These are phyloP conservation scores for Mycena galopus DNA, from an alignment of 768 basidiomycete species.

Conservation along the genomic window DNA sequence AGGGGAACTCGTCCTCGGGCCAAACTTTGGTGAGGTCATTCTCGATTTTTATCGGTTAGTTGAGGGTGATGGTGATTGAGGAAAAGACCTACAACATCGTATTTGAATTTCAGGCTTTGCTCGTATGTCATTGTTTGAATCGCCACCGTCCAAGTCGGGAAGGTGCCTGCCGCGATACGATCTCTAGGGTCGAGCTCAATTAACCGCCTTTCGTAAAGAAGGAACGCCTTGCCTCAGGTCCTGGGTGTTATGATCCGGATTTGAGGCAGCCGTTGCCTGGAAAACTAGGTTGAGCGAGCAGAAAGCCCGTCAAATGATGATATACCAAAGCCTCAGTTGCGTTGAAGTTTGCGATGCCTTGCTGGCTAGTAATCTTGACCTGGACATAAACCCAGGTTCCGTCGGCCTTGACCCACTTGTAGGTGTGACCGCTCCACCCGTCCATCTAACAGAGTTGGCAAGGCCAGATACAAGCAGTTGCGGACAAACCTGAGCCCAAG, in stretches of 20 bases:
- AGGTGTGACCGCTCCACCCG: constrained; percentile 36
- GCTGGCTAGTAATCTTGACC: constrained; percentile 22
- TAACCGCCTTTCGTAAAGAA: neutral
- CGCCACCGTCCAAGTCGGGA: constrained; percentile 30
- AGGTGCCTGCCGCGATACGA: constrained; percentile 25
- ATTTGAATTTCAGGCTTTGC: constrained; percentile 25
- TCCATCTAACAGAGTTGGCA: constrained; percentile 23
- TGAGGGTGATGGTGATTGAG: neutral
- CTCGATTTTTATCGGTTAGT: constrained; percentile 1
- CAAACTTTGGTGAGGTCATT: constrained; percentile 35
- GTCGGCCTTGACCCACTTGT: constrained; percentile 28
- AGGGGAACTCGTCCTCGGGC: constrained; percentile 32
- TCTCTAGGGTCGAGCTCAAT: constrained; percentile 1
- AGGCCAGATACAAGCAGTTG: neutral
- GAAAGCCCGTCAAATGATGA: neutral
- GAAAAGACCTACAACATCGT: constrained; percentile 33
- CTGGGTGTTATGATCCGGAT: constrained; percentile 30
- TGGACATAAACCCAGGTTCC: constrained; percentile 35
- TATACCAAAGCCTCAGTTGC: constrained; percentile 21
- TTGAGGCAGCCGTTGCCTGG: constrained; percentile 17
- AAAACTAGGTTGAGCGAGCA: neutral
- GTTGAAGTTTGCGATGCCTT: constrained; percentile 31
- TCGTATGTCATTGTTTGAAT: constrained; percentile 37
- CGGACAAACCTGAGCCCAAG: constrained; percentile 33
- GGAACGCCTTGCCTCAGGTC: constrained; percentile 22